Conservation (phyloP, 1,284 basidiomycete species). For the Rhodotorula sp. region DNA sequence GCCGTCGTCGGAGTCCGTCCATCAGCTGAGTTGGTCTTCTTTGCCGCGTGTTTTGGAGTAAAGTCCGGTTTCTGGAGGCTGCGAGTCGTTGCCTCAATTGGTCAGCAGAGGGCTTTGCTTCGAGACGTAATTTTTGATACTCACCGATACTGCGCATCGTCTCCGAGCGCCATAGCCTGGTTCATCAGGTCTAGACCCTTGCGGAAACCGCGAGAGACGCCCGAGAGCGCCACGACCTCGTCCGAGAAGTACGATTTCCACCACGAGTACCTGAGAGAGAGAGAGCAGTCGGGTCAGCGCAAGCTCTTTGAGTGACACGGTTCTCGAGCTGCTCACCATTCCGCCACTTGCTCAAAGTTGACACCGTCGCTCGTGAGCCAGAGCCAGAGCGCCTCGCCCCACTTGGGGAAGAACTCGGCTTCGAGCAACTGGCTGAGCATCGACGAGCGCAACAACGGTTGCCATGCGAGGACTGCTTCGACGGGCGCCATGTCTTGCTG, state of each 20-base stretch:
- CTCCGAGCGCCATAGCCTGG: constrained; percentile 77
- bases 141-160: constrained; percentile 43
- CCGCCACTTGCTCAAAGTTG: constrained; percentile 83
- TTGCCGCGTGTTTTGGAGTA: constrained; percentile 49
- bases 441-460: constrained; percentile 65
- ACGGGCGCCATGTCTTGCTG: constrained; percentile 75
- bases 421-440: constrained; percentile 79
- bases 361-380: constrained; percentile 83
- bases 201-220: constrained; percentile 74
- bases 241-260: constrained; percentile 69
- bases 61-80: constrained; percentile 39
- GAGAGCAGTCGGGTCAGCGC: neutral
- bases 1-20: constrained; percentile 4
- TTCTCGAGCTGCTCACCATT: constrained; percentile 68
- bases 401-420: constrained; percentile 91
- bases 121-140: neutral
- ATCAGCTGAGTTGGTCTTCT: constrained; percentile 43
- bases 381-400: constrained; percentile 83
- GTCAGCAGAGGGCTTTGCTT: neutral
- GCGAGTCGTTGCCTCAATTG: neutral
- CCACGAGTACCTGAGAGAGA: constrained; percentile 62
- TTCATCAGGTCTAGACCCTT: constrained; percentile 87
- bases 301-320: neutral
- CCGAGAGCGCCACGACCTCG: constrained; percentile 61
- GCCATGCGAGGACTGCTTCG: constrained; percentile 75